Evolutionary conservation across 345 rosid genomes (phyloP).

Genomic region (Acer negundo): DNA sequence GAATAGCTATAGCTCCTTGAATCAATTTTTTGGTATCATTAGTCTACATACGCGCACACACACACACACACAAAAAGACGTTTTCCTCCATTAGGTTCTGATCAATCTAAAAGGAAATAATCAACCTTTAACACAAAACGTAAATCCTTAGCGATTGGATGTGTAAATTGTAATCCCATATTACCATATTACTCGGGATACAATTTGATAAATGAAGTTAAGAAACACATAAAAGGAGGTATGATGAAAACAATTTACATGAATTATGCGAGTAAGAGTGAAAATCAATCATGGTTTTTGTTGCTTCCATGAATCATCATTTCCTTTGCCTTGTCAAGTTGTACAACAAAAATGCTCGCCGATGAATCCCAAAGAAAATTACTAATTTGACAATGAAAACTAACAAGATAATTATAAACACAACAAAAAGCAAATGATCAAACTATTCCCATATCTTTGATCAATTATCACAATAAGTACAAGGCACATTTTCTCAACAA

Average conservation of each 20-base stretch:
- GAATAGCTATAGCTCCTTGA: not conserved
- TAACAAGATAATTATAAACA: not conserved
- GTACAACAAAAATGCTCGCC: not conserved
- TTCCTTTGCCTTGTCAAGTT: not conserved
- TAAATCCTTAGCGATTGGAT: not conserved
- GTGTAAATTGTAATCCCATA: too few species aligned
- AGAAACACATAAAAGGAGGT: not conserved
- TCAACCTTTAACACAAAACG: too few species aligned
- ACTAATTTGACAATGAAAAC: not conserved
- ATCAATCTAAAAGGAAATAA: not conserved
- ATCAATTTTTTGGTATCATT: not conserved
- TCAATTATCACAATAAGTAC: not conserved
- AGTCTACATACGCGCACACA: not conserved
- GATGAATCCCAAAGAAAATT: not conserved
- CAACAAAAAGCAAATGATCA: not conserved
- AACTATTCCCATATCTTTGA: not conserved
- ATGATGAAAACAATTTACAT: not conserved
- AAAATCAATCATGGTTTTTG: not conserved
- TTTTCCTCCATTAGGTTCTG: not conserved
- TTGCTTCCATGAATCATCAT: not conserved
- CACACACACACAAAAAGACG: not conserved
- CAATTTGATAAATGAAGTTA: not conserved
- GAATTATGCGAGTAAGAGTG: not conserved
- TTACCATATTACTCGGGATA: not conserved
- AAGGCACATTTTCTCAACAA: not conserved